These are phyloP conservation scores for Colletotrichum eremochloae DNA, from an alignment of 2,329 filamentous ascomycete species.

Conservation along the genomic window DNA sequence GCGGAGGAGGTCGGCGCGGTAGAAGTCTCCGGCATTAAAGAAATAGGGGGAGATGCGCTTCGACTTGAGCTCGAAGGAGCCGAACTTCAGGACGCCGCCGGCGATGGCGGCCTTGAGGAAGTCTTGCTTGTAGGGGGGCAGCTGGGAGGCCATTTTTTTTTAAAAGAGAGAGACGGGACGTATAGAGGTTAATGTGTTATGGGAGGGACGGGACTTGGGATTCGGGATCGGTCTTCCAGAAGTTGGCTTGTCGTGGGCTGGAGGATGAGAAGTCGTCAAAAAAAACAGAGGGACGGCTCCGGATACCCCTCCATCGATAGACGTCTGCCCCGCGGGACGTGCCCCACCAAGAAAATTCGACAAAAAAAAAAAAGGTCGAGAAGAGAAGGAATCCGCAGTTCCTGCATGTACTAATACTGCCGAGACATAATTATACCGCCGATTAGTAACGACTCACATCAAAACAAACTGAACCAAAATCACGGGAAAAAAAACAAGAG, in stretches of 20 bases:
- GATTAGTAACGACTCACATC: too few relatives aligned
- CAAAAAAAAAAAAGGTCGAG: slow-evolving; percentile 2
- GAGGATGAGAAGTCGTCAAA: slow-evolving; percentile 22
- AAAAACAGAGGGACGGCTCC: slow-evolving; percentile 7
- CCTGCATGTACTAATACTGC: not conserved
- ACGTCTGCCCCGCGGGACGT: slow-evolving; percentile 35
- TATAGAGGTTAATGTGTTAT: not conserved
- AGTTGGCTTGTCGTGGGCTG: slow-evolving; percentile 29
- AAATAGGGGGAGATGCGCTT: slow-evolving; percentile 95
- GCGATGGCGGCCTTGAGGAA: slow-evolving; percentile 79
- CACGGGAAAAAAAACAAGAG: not conserved
- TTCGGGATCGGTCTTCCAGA: slow-evolving; percentile 22
- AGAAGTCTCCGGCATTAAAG: slow-evolving; percentile 95
- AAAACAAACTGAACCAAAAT: not conserved
- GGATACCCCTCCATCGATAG: slow-evolving; percentile 35
- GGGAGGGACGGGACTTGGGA: not conserved
- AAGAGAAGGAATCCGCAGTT: slow-evolving; percentile 1
- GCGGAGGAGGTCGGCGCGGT: slow-evolving; percentile 81
- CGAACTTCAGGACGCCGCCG: slow-evolving; percentile 82
- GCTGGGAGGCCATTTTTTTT: slow-evolving; percentile 56
- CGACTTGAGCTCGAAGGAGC: slow-evolving; percentile 91
- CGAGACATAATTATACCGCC: not conserved
- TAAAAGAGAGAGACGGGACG: not conserved
- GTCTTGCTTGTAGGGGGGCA: slow-evolving; percentile 76
- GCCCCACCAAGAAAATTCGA: slow-evolving; percentile 30